These are phyloP conservation scores for Trametes meyenii DNA, from an alignment of 768 basidiomycete genomes.

Conservation along the genomic window DNA sequence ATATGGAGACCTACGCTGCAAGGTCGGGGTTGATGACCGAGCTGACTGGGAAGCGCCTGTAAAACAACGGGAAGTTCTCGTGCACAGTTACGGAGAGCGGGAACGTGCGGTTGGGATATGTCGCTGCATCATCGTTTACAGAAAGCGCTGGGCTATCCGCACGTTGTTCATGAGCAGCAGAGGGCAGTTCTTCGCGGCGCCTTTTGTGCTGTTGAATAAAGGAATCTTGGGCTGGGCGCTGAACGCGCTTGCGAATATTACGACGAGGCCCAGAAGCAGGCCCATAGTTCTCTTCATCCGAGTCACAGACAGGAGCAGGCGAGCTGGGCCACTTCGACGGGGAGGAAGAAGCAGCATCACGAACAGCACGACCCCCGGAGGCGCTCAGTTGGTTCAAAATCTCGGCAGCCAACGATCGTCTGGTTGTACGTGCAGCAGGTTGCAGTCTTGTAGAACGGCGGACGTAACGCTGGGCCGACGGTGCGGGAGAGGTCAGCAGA, in stretches of 20 bases:
- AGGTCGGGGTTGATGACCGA: constrained; percentile 50
- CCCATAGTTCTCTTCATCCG: constrained; percentile 19
- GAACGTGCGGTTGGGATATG: constrained; percentile 50
- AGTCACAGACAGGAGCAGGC: constrained; percentile 4
- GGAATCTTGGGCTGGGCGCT: not conserved
- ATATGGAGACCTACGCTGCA: constrained; percentile 40
- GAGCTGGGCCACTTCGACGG: constrained; percentile 5
- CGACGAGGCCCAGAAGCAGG: not conserved
- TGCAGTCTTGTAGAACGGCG: constrained; percentile 1
- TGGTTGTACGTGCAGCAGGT: not conserved
- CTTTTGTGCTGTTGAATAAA: not conserved
- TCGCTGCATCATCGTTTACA: not conserved
- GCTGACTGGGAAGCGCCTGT: constrained; percentile 70
- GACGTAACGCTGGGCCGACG: not conserved
- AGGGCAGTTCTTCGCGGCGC: not conserved
- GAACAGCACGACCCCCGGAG: not conserved
- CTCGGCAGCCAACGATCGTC: constrained; percentile 9
- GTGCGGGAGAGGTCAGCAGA: not conserved
- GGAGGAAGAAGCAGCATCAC: not conserved
- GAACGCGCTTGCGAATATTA: constrained; percentile 8
- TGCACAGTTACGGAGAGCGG: constrained; percentile 51
- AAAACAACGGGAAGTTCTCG: constrained; percentile 60
- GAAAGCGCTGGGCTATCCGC: not conserved
- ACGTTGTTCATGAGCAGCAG: not conserved
- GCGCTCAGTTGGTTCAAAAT: constrained; percentile 3